Base-by-base conservation (phyloP, 2,329 filamentous ascomycete species). In the Neonectria sp. region DNA sequence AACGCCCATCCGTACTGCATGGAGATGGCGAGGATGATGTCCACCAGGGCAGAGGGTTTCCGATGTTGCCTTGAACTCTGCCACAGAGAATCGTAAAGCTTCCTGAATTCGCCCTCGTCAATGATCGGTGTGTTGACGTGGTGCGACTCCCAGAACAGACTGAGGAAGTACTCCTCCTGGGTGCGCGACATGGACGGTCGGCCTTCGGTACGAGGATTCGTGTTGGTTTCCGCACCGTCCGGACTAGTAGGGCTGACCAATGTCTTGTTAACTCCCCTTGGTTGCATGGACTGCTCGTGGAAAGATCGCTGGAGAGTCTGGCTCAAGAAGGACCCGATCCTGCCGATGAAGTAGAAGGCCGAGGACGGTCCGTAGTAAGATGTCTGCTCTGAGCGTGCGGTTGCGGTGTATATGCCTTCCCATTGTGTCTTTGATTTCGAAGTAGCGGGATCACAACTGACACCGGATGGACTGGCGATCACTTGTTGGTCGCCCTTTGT, bases 21-120 rank as follows among this genome's bases (percentile, higher is more conserved):
- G 63, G 82, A 85, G 13, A 88, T 65, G 1, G 86, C 86, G n/a
- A 88, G 73, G 33, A 88, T 75, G 31, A 88, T 86, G 63, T 88
- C 86, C 2, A 86, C 84, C 1, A 88, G 77, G 0, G 86, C 81
- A 4, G 85, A 88, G 2, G 82, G 78, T 60, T 81, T 82, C 6
- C 86, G 79, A 25, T 64, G 53, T 2, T 53, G 6, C 6, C 31
- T 8, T 3, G 55, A 53, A 4, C 21, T 51, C 17, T 51, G 60
- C 80, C 82, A 85, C 15, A 86, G 75, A 0, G 80, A 82, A 7
- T 79, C 71, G 63, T 86, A 84, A 58, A 85, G 78, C 11, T 77
- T 76, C 52, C 77, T 80, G 60, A 86, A 86, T 37, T 83, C 80
- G 4, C 70, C 63, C 67, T 85, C 82, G 21, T 85, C 79, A 3